Evolutionary conservation across 768 basidiomycete genomes (phyloP), one percentile per base, ranked within the genome.

Genomic region (Russula griseocarnosa): DNA sequence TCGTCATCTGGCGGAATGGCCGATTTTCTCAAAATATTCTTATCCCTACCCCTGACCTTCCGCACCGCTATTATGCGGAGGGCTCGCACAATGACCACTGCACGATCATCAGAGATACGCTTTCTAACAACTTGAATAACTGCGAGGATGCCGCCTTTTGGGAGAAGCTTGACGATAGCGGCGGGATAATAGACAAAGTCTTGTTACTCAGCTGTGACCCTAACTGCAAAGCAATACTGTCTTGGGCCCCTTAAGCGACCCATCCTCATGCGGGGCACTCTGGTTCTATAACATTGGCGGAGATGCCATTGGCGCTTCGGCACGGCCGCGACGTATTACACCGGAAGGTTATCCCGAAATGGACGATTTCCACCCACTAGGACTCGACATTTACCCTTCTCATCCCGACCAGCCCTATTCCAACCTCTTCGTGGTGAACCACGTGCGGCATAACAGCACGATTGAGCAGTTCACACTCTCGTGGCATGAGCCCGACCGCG

Each of bases 341-440:
- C 69, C 89, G 38, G 70, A 75, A 22, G 78, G 78, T 7, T 89
- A 84, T 68, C 89, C 88, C 0, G 62, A 73, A 16, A 70, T 62
- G 1, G 83, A 86, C 69, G 82, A 85, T 68, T 91, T 90, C 69
- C 89, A 90, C 68, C 88, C 89, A 0, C 79, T 91, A 3, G 89
- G 88, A 1, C 70, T 86, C 56, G 86, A 82, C 34, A 70, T 83
- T 2, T 83, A 79, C 69, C 84, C 83, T 5, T 85, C 83, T 0
- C 71, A 74, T 65, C 69, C 72, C 10, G 79, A 81, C 3, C 0
- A 49, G 22, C 77, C 80, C 55, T 54, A 76, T 5, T 86, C 85
- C 54, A 81, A 81, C 67, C 76, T 90, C 54, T 88, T 86, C 73
- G 76, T 84, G 52, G 76, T 88, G 69, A 91, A 90, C 74, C 90